These are phyloP conservation scores for Inosperma sp. DNA, from an alignment of 768 basidiomycete species.

Conservation along the genomic window DNA sequence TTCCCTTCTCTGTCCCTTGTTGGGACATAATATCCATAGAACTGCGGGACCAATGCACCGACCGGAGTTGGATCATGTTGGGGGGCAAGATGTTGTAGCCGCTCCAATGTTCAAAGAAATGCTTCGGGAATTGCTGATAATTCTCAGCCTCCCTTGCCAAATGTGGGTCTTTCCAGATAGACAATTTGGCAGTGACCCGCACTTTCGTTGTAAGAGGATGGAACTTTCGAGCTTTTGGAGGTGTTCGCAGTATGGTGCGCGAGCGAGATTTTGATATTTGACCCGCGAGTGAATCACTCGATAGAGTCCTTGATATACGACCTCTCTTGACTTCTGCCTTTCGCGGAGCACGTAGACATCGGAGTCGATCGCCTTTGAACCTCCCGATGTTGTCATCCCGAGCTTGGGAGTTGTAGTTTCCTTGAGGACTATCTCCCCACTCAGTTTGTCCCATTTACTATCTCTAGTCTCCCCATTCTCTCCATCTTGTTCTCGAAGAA, in stretches of 20 bases:
- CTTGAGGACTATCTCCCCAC: background rate
- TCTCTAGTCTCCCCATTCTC: conserved; percentile 14
- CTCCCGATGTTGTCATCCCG: conserved; percentile 6
- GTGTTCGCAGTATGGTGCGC: conserved; percentile 31
- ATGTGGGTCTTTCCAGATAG: conserved; percentile 32
- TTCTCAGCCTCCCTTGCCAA: conserved; percentile 38
- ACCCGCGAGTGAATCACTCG: conserved; percentile 25
- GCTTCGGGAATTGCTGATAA: conserved; percentile 42
- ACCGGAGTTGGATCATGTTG: conserved; percentile 41
- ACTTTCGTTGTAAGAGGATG: conserved; percentile 36
- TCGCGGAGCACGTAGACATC: conserved; percentile 2
- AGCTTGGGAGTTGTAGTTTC: background rate
- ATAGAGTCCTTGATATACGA: conserved; percentile 24
- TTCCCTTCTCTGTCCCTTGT: conserved; percentile 9
- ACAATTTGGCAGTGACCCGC: conserved; percentile 42
- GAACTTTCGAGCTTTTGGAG: conserved; percentile 7
- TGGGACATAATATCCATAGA: conserved; percentile 54
- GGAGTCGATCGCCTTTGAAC: too few relatives aligned
- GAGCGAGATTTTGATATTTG: conserved; percentile 29
- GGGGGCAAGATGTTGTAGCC: conserved; percentile 44
- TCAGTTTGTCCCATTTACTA: conserved; percentile 1
- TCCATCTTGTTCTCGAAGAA: conserved; percentile 26
- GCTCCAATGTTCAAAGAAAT: conserved; percentile 47
- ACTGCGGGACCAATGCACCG: conserved; percentile 54
- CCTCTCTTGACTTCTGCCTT: background rate